Conservation (phyloP, 2,329 filamentous ascomycete genomes). For the Aspergillus latus region DNA sequence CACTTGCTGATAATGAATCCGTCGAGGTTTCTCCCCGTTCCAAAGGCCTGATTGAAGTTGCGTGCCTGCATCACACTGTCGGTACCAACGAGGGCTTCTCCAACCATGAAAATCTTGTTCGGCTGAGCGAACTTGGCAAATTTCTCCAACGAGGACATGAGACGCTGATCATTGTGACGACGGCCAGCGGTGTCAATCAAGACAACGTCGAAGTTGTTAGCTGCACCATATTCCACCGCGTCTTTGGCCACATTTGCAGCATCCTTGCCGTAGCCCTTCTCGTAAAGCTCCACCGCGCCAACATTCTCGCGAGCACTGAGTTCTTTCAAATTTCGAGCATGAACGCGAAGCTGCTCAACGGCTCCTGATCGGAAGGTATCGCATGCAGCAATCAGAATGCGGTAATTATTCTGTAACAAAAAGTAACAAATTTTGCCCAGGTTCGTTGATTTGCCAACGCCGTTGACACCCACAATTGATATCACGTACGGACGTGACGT, state of each 20-base stretch:
- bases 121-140: constrained; percentile 95
- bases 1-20: constrained; percentile 99
- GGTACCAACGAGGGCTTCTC: constrained; percentile 87
- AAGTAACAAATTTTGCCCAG: constrained; percentile 98
- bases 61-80: constrained; percentile 93
- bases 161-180: constrained; percentile 88
- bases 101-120: constrained; percentile 98
- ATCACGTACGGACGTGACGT: constrained; percentile 86
- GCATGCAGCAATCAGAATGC: constrained; percentile 87
- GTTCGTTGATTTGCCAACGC: constrained; percentile 97
- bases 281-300: constrained; percentile 83
- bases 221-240: constrained; percentile 76
- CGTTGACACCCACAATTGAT: constrained; percentile 97
- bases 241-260: constrained; percentile 94
- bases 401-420: constrained; percentile 93
- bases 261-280: constrained; percentile 97
- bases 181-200: constrained; percentile 95
- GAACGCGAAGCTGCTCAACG: constrained; percentile 93
- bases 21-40: constrained; percentile 74
- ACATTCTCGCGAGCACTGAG: constrained; percentile 77
- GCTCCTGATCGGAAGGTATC: constrained; percentile 97
- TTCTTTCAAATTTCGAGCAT: constrained; percentile 90
- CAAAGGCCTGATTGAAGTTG: constrained; percentile 95
- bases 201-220: constrained; percentile 83
- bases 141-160: constrained; percentile 96